Evolutionary conservation across 2,329 filamentous ascomycete species (phyloP).

Genomic region (Arthrobotrys conoides): DNA sequence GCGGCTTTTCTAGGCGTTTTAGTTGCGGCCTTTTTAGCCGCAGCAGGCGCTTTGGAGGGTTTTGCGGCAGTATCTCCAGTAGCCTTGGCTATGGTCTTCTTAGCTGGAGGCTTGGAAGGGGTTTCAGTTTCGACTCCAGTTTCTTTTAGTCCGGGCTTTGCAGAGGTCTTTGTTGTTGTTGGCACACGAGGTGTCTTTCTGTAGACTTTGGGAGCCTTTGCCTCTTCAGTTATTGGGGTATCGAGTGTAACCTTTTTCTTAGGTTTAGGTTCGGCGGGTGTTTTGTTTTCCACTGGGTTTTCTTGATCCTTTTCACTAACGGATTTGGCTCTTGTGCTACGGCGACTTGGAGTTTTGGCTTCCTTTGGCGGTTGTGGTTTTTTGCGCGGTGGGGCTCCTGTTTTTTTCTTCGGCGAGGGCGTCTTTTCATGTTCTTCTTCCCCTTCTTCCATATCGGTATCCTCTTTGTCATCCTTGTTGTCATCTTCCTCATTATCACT

Average conservation of each 20-base stretch:
- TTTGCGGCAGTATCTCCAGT: too few relatives aligned
- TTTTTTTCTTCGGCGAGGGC: not conserved
- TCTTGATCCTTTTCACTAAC: not conserved
- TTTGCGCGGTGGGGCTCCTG: not conserved
- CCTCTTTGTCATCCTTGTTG: not conserved
- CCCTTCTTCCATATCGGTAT: not conserved
- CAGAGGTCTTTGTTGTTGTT: not conserved
- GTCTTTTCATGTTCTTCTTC: not conserved
- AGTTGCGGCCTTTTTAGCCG: not conserved
- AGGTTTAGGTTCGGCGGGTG: not conserved
- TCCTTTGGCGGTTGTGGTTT: not conserved
- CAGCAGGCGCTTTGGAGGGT: not conserved
- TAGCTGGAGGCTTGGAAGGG: not conserved
- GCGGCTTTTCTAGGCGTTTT: not conserved
- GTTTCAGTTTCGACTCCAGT: not conserved
- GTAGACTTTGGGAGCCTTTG: not conserved
- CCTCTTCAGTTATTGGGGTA: constrained; percentile 16
- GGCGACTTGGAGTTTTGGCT: not conserved
- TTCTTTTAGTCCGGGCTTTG: not conserved
- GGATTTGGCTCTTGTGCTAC: not conserved
- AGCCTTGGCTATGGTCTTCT: not conserved
- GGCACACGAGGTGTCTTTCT: constrained; percentile 38
- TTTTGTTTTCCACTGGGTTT: not conserved
- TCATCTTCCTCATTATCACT: not conserved
- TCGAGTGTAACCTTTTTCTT: constrained; percentile 28